Evolutionary conservation across 495 filamentous ascomycete species (phyloP).

Genomic region (Daldinia decipiens): DNA sequence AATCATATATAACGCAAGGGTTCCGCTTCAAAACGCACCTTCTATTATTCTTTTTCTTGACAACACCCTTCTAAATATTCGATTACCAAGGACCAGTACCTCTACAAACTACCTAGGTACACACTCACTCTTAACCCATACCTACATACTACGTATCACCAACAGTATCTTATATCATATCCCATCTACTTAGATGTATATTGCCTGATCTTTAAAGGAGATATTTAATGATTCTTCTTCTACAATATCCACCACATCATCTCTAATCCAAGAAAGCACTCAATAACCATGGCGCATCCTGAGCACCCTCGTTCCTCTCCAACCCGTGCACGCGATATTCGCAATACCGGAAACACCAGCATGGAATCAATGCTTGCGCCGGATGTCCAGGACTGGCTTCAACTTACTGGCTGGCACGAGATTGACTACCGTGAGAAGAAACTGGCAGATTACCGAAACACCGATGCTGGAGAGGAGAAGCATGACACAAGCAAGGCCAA

Average conservation of each 20-base stretch:
- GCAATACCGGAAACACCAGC: neutral
- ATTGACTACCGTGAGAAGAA: slow-evolving; percentile 57
- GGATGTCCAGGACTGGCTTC: slow-evolving; percentile 69
- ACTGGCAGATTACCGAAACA: slow-evolving; percentile 54
- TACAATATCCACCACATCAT: neutral
- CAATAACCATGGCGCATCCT: neutral
- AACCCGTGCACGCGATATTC: too few relatives aligned
- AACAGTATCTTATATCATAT: too few relatives aligned
- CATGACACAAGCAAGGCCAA: neutral
- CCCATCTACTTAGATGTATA: too few relatives aligned
- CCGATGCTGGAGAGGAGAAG: neutral
- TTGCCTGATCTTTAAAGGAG: too few relatives aligned
- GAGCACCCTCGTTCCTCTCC: neutral
- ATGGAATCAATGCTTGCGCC: slow-evolving; percentile 1
- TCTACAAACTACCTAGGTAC: neutral
- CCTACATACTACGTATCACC: too few relatives aligned
- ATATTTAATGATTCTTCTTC: neutral
- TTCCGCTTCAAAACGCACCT: neutral
- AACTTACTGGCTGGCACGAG: slow-evolving; percentile 68
- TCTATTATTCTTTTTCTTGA: neutral
- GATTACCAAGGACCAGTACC: too few relatives aligned
- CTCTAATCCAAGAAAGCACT: neutral
- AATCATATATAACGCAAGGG: neutral
- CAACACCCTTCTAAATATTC: neutral
- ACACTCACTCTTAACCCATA: neutral